Percentiles rank a stretch among this genome's conserved stretches.
Evolutionary conservation across 805 yeast species (phyloP).

Genomic region (Yarrowia divulgata): DNA sequence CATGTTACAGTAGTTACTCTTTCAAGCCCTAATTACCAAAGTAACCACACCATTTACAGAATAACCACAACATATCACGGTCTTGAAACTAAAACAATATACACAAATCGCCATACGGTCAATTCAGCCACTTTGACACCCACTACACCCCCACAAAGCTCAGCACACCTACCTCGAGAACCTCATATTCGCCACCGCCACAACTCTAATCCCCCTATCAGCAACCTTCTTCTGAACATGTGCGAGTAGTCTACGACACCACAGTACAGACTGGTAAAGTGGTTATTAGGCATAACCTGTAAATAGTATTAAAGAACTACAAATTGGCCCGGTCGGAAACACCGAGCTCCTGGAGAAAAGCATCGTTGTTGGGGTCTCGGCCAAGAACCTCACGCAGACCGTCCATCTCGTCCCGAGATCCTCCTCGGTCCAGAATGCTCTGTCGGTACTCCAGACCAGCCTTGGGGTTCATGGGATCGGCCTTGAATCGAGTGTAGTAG

Average conservation of each 20-base stretch:
- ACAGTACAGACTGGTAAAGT: too few relatives aligned
- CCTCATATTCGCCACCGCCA: slow-evolving; percentile 17
- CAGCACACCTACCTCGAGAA: too few relatives aligned
- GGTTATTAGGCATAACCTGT: too few relatives aligned
- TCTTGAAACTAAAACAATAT: too few relatives aligned
- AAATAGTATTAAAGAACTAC: background rate
- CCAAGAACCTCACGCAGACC: slow-evolving; percentile 72
- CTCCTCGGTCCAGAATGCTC: slow-evolving; percentile 72
- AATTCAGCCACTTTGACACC: too few relatives aligned
- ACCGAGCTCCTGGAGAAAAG: slow-evolving; percentile 58
- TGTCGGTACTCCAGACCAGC: slow-evolving; percentile 75
- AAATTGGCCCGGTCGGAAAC: slow-evolving; percentile 5
- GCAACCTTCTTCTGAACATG: slow-evolving; percentile 18
- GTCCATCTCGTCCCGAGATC: slow-evolving; percentile 72
- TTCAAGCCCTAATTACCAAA: too few relatives aligned
- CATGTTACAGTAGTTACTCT: too few relatives aligned
- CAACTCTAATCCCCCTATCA: slow-evolving; percentile 31
- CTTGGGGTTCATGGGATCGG: slow-evolving; percentile 67
- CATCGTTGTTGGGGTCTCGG: slow-evolving; percentile 74
- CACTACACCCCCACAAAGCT: too few relatives aligned
- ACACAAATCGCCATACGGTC: too few relatives aligned
- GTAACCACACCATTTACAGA: too few relatives aligned
- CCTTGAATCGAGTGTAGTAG: slow-evolving; percentile 71
- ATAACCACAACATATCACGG: too few relatives aligned
- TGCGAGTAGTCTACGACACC: too few relatives aligned